These are phyloP conservation scores for Balansia obtecta DNA, from an alignment of 2,329 filamentous ascomycete species.

Conservation along the genomic window DNA sequence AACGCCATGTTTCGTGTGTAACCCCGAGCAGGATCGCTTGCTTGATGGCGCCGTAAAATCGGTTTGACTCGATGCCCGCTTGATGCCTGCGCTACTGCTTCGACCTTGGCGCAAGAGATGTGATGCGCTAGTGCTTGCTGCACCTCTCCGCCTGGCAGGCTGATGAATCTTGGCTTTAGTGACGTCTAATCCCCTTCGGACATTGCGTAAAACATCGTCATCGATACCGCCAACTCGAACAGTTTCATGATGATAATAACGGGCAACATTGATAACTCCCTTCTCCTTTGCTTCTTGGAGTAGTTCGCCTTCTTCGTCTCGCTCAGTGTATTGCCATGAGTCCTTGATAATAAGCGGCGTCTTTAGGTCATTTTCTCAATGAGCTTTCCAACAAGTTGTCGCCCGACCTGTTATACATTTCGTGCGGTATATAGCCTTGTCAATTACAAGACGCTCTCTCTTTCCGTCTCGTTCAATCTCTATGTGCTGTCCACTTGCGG, in stretches of 20 bases:
- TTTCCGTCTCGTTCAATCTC: conserved; percentile 24
- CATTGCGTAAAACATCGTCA: conserved; percentile 18
- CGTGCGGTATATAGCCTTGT: conserved; percentile 20
- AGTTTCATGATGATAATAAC: conserved; percentile 30
- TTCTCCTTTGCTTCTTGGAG: conserved; percentile 23
- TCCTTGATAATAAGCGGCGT: conserved; percentile 31
- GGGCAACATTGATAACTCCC: conserved; percentile 25
- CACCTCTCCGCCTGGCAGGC: too few relatives aligned
- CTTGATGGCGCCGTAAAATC: too few relatives aligned
- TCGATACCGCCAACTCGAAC: conserved; percentile 19
- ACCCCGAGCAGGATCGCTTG: too few relatives aligned
- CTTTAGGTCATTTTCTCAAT: conserved; percentile 20
- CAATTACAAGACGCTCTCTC: conserved; percentile 28
- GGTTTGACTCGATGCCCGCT: too few relatives aligned
- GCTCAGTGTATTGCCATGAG: conserved; percentile 29
- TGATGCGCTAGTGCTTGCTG: too few relatives aligned
- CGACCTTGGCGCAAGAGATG: too few relatives aligned
- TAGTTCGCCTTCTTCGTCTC: conserved; percentile 28
- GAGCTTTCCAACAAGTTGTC: conserved; percentile 32
- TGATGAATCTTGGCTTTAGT: too few relatives aligned
- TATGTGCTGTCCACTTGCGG: conserved; percentile 16
- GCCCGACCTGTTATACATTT: conserved; percentile 25
- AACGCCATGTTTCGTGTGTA: too few relatives aligned
- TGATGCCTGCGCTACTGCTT: too few relatives aligned
- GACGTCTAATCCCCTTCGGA: too few relatives aligned